These are phyloP conservation scores for Hypoxylon cercidicola DNA, from an alignment of 495 filamentous ascomycete genomes.

Conservation along the genomic window DNA sequence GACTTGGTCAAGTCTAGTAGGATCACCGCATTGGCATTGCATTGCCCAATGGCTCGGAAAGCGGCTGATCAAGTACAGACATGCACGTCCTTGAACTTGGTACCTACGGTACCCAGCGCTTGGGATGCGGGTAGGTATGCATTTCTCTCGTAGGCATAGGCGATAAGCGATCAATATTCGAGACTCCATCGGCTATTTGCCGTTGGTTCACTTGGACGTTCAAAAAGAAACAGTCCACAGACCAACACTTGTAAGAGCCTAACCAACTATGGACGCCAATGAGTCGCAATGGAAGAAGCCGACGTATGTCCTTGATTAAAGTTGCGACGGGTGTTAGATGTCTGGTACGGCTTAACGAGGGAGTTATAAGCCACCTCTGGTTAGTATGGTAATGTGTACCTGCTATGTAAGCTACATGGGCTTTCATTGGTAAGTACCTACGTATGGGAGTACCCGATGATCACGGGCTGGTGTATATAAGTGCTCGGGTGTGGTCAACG, in stretches of 20 bases:
- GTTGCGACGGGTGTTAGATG: neutral
- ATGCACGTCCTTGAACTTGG: conserved; percentile 28
- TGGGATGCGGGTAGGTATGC: conserved; percentile 43
- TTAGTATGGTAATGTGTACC: neutral
- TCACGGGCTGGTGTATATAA: conserved; percentile 33
- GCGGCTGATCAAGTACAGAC: conserved; percentile 35
- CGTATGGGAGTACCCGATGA: conserved; percentile 22
- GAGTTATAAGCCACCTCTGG: neutral
- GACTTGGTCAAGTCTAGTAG: conserved; percentile 11
- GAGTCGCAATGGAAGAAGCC: neutral
- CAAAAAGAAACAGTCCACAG: conserved; percentile 2
- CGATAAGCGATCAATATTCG: too few species aligned
- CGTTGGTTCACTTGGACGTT: conserved; percentile 19
- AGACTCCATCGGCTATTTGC: conserved; percentile 20
- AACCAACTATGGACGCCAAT: conserved; percentile 5
- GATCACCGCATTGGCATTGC: conserved; percentile 30
- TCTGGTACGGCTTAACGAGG: neutral
- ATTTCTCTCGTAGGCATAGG: neutral
- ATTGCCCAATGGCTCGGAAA: conserved; percentile 29
- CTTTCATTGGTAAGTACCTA: neutral
- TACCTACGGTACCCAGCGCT: conserved; percentile 33
- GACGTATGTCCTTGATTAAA: neutral
- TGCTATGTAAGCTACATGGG: too few species aligned
- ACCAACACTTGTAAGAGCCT: conserved; percentile 16
- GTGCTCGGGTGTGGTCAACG: conserved; percentile 14